Evolutionary conservation across 371 early-diverging fungal genomes (phyloP).

Genomic region (Mucor irregularis): DNA sequence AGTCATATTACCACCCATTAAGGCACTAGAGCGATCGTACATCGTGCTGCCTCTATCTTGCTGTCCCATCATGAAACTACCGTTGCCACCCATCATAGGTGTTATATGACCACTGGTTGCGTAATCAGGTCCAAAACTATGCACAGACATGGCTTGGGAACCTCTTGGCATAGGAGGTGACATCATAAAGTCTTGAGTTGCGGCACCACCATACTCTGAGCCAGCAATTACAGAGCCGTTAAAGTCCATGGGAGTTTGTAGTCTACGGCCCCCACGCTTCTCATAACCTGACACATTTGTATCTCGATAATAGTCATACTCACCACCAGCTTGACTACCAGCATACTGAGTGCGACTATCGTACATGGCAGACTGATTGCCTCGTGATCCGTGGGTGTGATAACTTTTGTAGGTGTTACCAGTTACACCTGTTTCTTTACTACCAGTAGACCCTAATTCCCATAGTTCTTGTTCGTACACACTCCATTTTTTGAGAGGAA

Average conservation of each 20-base stretch:
- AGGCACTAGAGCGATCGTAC: conserved; percentile 7
- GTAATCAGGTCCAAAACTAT: conserved; percentile 37
- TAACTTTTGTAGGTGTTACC: conserved; percentile 42
- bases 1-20: conserved; percentile 19
- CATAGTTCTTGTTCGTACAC: conserved; percentile 88
- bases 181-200: conserved; percentile 30
- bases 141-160: conserved; percentile 39
- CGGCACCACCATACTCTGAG: conserved; percentile 37
- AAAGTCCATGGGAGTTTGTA: conserved; percentile 35
- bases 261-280: conserved; percentile 23
- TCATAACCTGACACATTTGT: conserved; percentile 32
- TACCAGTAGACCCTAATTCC: conserved; percentile 66
- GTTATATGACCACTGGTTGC: conserved; percentile 18
- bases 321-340: conserved; percentile 51
- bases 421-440: conserved; percentile 54
- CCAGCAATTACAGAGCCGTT: conserved; percentile 29
- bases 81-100: conserved; percentile 18
- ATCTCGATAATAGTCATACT: conserved; percentile 53
- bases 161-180: conserved; percentile 25
- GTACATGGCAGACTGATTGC: conserved; percentile 32
- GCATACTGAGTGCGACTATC: conserved; percentile 47
- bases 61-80: conserved; percentile 9
- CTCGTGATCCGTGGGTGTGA: conserved; percentile 30
- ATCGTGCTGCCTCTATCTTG: conserved; percentile 7
- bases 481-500: conserved; percentile 91